A percentile compares a stretch with the other conserved stretches of the same genome.
phyloP scores from a whole-genome alignment of 495 filamentous ascomycete genomes.

The Aspergillus leporis region DNA sequence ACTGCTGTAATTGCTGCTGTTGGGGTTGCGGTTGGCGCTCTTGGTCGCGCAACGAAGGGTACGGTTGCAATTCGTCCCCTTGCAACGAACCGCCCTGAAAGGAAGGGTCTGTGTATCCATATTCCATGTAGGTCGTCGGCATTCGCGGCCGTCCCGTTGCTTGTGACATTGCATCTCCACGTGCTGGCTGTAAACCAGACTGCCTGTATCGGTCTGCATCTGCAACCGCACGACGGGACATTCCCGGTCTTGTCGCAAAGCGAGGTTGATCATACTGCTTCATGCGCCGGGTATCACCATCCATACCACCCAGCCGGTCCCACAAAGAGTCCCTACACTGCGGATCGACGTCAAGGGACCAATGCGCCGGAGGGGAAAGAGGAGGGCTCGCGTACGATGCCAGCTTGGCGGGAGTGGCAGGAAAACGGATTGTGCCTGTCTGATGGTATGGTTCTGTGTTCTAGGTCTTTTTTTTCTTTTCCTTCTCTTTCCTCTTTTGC shows the following conservation, averaged over 20 bases:
- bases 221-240: conserved; percentile 25
- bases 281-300: conserved; percentile 63
- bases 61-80: conserved; percentile 42
- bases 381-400: conserved; percentile 58
- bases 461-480: neutral
- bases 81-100: conserved; percentile 45
- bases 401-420: conserved; percentile 48
- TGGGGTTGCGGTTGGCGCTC: conserved; percentile 24
- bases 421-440: neutral
- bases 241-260: conserved; percentile 28
- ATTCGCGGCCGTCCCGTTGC: conserved; percentile 32
- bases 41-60: conserved; percentile 42
- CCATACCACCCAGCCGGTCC: conserved; percentile 60
- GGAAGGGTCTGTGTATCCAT: conserved; percentile 46
- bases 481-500: conserved; percentile 8
- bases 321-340: conserved; percentile 42
- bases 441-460: neutral
- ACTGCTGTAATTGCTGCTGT: conserved; percentile 23
- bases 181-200: conserved; percentile 32
- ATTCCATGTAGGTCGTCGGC: conserved; percentile 40
- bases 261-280: conserved; percentile 68
- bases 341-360: conserved; percentile 45
- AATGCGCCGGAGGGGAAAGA: conserved; percentile 60
- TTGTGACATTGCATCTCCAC: conserved; percentile 41
- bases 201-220: conserved; percentile 39